Percentiles rank a stretch among this genome's conserved stretches.
These are phyloP conservation scores for Knoxdaviesia proteae DNA, from an alignment of 2,329 filamentous ascomycete species.

Conservation along the genomic window DNA sequence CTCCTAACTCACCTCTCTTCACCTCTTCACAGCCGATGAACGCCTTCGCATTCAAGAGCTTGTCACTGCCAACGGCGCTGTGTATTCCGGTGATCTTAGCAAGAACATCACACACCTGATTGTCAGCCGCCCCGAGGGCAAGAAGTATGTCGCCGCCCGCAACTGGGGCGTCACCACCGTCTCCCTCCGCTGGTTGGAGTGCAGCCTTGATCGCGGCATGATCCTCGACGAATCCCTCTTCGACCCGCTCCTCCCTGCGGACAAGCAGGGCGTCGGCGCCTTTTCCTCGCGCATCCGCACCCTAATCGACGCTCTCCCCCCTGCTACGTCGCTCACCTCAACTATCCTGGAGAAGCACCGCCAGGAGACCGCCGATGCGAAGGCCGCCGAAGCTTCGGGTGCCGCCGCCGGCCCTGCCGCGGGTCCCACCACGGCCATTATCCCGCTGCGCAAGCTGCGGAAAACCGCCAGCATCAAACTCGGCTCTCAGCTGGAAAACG, in stretches of 20 bases:
- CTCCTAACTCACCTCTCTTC: not conserved
- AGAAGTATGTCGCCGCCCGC: slow-evolving; percentile 78
- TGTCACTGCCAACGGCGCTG: slow-evolving; percentile 51
- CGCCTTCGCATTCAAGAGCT: slow-evolving; percentile 49
- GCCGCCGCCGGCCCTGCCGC: slow-evolving; percentile 13
- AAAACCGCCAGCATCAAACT: slow-evolving; percentile 74
- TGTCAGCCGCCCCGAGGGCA: slow-evolving; percentile 55
- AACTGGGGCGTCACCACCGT: slow-evolving; percentile 67
- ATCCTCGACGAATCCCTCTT: slow-evolving; percentile 74
- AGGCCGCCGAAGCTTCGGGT: not conserved
- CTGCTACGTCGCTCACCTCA: too few species aligned
- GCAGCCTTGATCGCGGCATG: slow-evolving; percentile 73
- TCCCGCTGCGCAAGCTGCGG: slow-evolving; percentile 51
- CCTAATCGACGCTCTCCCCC: not conserved
- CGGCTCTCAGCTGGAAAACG: slow-evolving; percentile 53
- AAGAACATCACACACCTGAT: slow-evolving; percentile 75
- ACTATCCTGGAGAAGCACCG: too few species aligned
- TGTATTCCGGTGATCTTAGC: slow-evolving; percentile 74
- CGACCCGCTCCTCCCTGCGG: slow-evolving; percentile 47
- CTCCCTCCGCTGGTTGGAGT: slow-evolving; percentile 63
- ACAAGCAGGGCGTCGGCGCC: slow-evolving; percentile 58
- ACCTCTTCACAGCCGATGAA: slow-evolving; percentile 28
- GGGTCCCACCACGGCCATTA: slow-evolving; percentile 25
- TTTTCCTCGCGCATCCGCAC: slow-evolving; percentile 2
- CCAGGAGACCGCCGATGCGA: slow-evolving; percentile 12